phyloP scores from a whole-genome alignment of 768 basidiomycete genomes.

The Cyathus striatus region DNA sequence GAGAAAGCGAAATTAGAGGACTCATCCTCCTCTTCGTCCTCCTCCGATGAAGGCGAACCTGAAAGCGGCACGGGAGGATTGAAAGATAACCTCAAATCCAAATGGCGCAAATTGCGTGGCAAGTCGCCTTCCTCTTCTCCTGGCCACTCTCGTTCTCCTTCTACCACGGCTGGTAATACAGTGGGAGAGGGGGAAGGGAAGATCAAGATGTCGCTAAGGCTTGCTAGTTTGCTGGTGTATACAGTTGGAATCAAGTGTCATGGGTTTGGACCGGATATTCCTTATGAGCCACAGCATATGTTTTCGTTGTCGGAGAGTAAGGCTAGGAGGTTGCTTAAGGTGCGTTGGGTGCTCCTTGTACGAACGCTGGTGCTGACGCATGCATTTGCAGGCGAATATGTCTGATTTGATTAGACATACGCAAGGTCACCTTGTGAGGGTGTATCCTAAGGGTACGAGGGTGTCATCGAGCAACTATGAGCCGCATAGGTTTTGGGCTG shows the following conservation, averaged over 20 bases:
- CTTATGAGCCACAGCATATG: conserved; percentile 83
- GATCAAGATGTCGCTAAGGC: conserved; percentile 66
- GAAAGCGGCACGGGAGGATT: conserved; percentile 9
- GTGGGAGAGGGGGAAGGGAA: conserved; percentile 27
- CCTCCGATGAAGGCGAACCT: conserved; percentile 16
- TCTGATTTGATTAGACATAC: conserved; percentile 83
- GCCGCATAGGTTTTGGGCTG: conserved; percentile 86
- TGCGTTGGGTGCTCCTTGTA: no score
- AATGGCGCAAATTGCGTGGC: conserved; percentile 16
- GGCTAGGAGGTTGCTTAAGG: conserved; percentile 69
- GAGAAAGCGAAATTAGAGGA: conserved; percentile 19
- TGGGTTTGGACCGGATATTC: conserved; percentile 81
- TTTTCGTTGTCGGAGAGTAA: conserved; percentile 89
- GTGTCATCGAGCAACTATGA: conserved; percentile 84
- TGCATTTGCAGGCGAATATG: no score
- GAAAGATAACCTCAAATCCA: conserved; percentile 15
- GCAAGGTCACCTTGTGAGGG: conserved; percentile 73
- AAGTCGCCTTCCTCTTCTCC: neutral
- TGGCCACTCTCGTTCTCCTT: no score
- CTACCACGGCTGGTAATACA: conserved; percentile 11
- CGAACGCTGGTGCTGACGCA: no score
- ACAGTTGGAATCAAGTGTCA: conserved; percentile 94
- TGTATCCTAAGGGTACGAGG: conserved; percentile 82
- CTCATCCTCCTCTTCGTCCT: conserved; percentile 15
- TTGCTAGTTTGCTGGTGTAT: conserved; percentile 81